Conservation (phyloP, 2,329 filamentous ascomycete species). For the Trichoderma asperellum region DNA sequence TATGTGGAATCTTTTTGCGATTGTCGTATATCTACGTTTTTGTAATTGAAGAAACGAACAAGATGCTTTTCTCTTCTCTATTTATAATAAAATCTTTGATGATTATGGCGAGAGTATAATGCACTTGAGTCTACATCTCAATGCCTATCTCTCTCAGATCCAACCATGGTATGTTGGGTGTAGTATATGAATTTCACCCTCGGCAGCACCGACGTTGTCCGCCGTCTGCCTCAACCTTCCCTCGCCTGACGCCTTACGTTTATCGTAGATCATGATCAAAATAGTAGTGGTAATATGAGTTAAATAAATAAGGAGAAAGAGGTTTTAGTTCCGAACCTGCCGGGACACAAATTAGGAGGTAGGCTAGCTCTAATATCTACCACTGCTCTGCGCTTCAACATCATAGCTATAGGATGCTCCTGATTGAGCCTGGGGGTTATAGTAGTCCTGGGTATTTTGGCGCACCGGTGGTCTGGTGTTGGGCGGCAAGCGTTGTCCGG, state of each 20-base stretch:
- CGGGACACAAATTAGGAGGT: conserved; percentile 12
- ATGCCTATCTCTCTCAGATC: not conserved
- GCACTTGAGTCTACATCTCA: not conserved
- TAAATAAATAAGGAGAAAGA: conserved; percentile 18
- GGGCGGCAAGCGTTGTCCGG: conserved; percentile 36
- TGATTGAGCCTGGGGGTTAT: conserved; percentile 2
- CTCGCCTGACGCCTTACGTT: conserved; percentile 20
- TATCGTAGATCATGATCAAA: conserved; percentile 24
- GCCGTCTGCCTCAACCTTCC: not conserved
- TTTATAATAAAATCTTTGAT: not conserved
- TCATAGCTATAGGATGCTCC: conserved; percentile 44
- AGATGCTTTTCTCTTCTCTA: not conserved
- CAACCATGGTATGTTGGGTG: conserved; percentile 17
- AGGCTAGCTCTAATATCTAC: conserved; percentile 36
- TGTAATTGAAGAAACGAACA: not conserved
- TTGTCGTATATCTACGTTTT: not conserved
- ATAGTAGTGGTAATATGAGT: not conserved
- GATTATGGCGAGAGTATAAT: not conserved
- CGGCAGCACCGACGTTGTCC: not conserved
- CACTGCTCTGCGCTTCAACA: conserved; percentile 42
- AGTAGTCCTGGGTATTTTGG: conserved; percentile 5
- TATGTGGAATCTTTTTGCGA: not conserved
- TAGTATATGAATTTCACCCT: not conserved
- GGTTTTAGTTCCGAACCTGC: conserved; percentile 22
- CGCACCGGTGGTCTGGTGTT: conserved; percentile 30